These are phyloP conservation scores for Ceratobasidium sp. DNA, from an alignment of 1,284 basidiomycete species.

Conservation along the genomic window DNA sequence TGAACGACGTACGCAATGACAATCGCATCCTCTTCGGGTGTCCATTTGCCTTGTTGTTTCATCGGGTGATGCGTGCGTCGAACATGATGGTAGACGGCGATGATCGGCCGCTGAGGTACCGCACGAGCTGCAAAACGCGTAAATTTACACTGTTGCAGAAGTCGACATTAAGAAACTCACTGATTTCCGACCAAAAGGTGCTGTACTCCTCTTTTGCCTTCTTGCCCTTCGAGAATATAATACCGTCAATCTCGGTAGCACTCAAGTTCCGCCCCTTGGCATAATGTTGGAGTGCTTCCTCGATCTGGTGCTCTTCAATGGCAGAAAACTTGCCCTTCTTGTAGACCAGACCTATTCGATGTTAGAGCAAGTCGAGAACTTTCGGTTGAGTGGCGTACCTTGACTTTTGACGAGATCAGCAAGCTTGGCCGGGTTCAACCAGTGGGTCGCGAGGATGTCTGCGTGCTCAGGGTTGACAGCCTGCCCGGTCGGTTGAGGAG, in stretches of 20 bases:
- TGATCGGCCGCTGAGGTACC: slow-evolving; percentile 78
- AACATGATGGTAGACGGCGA: slow-evolving; percentile 84
- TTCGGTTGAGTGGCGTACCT: slow-evolving; percentile 60
- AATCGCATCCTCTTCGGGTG: slow-evolving; percentile 71
- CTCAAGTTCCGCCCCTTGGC: slow-evolving; percentile 62
- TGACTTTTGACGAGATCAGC: slow-evolving; percentile 73
- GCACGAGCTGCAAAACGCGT: slow-evolving; percentile 65
- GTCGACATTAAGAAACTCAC: slow-evolving; percentile 60
- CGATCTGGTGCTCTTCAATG: slow-evolving; percentile 75
- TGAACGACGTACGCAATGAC: slow-evolving; percentile 67
- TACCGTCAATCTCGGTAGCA: slow-evolving; percentile 54
- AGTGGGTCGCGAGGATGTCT: slow-evolving; percentile 73
- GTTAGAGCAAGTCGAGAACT: slow-evolving; percentile 33
- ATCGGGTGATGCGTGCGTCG: slow-evolving; percentile 75
- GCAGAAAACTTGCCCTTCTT: slow-evolving; percentile 87
- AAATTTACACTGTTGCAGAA: slow-evolving; percentile 22
- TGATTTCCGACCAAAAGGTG: slow-evolving; percentile 81
- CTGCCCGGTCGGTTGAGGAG: slow-evolving; percentile 23
- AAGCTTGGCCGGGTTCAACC: slow-evolving; percentile 76
- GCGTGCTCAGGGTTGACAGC: slow-evolving; percentile 56
- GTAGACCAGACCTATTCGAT: slow-evolving; percentile 73
- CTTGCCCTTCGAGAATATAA: slow-evolving; percentile 75
- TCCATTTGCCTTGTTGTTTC: slow-evolving; percentile 78
- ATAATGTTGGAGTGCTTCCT: slow-evolving; percentile 72
- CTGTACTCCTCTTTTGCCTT: slow-evolving; percentile 65